Evolutionary conservation across 2,329 filamentous ascomycete genomes (phyloP).

Genomic region (Trichoderma sp.): DNA sequence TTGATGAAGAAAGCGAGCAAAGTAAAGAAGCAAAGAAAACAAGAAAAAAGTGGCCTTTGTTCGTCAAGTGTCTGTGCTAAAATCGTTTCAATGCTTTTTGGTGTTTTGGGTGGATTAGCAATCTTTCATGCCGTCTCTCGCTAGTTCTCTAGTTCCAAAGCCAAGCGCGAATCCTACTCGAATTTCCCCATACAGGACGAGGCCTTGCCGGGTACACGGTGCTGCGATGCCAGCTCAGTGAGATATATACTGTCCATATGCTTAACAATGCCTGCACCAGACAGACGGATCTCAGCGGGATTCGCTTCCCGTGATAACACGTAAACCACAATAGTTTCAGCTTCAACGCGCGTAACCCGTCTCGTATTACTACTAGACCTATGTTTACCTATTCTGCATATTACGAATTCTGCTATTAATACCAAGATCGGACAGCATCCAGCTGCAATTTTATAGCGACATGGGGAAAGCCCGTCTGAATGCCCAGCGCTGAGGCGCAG

Average conservation of each 20-base stretch:
- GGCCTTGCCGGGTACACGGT: background rate
- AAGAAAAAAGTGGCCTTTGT: background rate
- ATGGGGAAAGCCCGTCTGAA: background rate
- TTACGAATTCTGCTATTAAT: background rate
- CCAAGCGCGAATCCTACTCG: conserved; percentile 7
- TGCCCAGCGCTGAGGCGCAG: conserved; percentile 7
- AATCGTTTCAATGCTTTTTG: background rate
- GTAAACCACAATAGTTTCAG: conserved; percentile 9
- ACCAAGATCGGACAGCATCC: background rate
- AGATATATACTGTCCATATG: background rate
- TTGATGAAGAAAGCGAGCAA: background rate
- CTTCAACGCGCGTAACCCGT: background rate
- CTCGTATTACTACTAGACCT: background rate
- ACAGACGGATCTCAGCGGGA: background rate
- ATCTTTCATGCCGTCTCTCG: background rate
- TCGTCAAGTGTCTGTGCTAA: background rate
- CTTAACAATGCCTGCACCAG: background rate
- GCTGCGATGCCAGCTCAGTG: background rate
- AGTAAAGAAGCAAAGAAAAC: background rate
- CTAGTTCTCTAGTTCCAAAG: background rate
- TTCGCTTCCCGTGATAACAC: conserved; percentile 1
- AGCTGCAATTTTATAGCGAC: background rate
- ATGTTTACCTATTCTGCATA: background rate
- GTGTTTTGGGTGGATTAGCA: conserved; percentile 5
- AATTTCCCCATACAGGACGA: background rate